Base-by-base conservation (phyloP, 108 stramenopile species). In the Aurantiochytrium sp. region DNA sequence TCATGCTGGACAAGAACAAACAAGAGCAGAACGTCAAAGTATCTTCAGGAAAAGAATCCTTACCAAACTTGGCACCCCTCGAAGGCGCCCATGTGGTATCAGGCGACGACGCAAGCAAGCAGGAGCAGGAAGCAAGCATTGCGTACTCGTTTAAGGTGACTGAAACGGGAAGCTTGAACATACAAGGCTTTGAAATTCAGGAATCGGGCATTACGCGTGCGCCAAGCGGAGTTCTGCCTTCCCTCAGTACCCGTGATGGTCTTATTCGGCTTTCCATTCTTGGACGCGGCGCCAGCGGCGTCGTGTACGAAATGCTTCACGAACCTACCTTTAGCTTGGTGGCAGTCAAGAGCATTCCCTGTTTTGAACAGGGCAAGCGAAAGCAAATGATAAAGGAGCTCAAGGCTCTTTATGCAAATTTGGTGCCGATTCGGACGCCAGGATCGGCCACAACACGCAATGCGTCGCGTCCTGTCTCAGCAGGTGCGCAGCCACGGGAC, bases 271-370 rank as follows among this genome's bases (percentile, higher is more conserved):
- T 90, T 6, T 58, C 45, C 4, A 44, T 71, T 5, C 58, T 91
- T 0, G 91, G 91, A 28, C 25, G n/a, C 4, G 91, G 91, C 4
- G 89, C 90, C 5, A 44, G 53, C 10, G 90, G 88, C 18, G 47
- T 43, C 5, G 91, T 92, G n/a, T 55, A 45, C 88, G 44, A 76
- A 35, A 47, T 76, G 35, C 71, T 92, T 5, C 91, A 92, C 87
- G 90, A 90, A 5, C 91, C 91, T 0, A 43, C 90, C 3, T 47
- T 92, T 21, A 72, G 58, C n/a, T 28, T 92, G 29, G 90, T 92
- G 12, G 91, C 91, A 1, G 73, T 69, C 5, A 92, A 92, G 53
- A 51, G 5, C 25, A 89, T 92, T 4, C 72, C 90, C 4, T 69
- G 90, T 18, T 89, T 58, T 49, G 90, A 92, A 28, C 90, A 28